phyloP scores from a whole-genome alignment of 371 early-diverging fungal species.

The Zychaea mexicana region DNA sequence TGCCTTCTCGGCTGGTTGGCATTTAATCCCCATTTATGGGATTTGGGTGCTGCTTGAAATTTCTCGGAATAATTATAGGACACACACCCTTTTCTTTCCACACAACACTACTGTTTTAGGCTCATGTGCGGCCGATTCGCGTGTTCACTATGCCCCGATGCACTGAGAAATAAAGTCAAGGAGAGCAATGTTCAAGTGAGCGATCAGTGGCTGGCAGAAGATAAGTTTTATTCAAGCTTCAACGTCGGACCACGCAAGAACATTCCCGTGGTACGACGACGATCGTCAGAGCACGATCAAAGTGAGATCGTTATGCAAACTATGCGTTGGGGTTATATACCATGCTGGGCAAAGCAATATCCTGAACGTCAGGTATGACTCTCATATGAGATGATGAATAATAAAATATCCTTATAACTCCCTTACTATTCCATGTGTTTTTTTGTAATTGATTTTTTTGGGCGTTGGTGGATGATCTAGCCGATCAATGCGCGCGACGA shows the following conservation, averaged over 20 bases:
- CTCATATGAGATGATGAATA: no score
- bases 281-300: constrained; percentile 29
- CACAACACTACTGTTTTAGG: no score
- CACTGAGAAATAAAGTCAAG: constrained; percentile 32
- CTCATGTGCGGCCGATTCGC: constrained; percentile 53
- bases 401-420: no score
- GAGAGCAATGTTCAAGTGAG: constrained; percentile 30
- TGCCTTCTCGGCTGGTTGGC: no score
- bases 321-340: constrained; percentile 73
- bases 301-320: constrained; percentile 39
- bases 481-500: constrained; percentile 74
- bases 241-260: constrained; percentile 65
- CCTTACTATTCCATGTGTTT: not conserved
- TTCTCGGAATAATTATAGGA: no score
- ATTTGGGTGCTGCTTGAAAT: no score
- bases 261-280: constrained; percentile 54
- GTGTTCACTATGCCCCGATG: constrained; percentile 31
- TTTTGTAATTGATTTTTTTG: no score
- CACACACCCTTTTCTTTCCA: no score
- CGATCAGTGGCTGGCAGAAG: constrained; percentile 44
- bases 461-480: constrained; percentile 4
- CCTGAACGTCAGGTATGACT: constrained; percentile 37
- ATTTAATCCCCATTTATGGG: no score
- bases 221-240: constrained; percentile 45
- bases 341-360: constrained; percentile 46